Evolutionary conservation across 179 eudicot genomes (phyloP), one percentile per base, ranked within the genome.

Genomic region (Silene noctiflora): DNA sequence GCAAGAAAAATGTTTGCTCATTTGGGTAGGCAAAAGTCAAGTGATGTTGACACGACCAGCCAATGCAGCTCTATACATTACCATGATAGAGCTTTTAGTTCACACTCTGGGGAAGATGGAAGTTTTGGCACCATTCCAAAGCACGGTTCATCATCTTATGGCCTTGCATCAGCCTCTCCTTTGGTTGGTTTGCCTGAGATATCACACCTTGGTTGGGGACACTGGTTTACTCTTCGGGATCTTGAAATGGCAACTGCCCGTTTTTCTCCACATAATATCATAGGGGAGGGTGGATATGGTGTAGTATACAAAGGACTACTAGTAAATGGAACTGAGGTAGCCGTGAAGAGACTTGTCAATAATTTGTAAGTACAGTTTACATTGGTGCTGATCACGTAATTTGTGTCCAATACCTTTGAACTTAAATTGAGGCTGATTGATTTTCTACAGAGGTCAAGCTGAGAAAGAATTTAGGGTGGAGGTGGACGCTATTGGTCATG

Each of bases 241-340:
- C 95, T 93, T 78, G 90, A 90, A 74, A 81, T 82, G 69, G 91
- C 97, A 0, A 93, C 98, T 14, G 76, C 78, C 69, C 87, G 90
- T 42, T 93, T 94, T 74, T 87, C 98, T 8, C 56, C 85, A 14
- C 87, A 80, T 77, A 84, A 89, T 80, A 81, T 94, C 27, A 75
- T 94, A 77, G 98, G 98, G 1, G 97, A 90, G 83, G 98, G 98
- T 79, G 98, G 98, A 70, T 94, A 94, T 87, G 98, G 97, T 75
- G 91, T 94, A 69, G 98, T 94, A 69, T 94, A 89, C 73, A 82
- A 56, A 77, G 98, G 98, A 19, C 84, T 77, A 21, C 85, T 94
- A 72, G 75, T 91, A 71, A 91, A 94, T 81, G 98, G 98, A 69
- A 82, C 89, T 67, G 92, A 90, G 81, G 98, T 94, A 20, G 98